phyloP scores from a whole-genome alignment of 2,329 filamentous ascomycete genomes.

The Mollisiaceae sp. region DNA sequence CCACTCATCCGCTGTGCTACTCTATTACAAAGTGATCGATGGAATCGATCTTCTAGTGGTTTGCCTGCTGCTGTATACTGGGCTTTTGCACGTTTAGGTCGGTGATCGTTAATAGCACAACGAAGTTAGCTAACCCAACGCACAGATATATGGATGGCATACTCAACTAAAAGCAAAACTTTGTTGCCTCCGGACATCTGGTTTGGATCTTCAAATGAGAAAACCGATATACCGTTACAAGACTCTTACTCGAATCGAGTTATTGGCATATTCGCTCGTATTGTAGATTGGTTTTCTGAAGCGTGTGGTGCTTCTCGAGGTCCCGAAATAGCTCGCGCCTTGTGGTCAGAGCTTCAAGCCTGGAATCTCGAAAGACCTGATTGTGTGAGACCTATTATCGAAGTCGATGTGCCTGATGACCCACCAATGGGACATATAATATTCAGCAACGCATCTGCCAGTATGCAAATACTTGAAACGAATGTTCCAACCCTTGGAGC shows the following conservation, averaged over 20 bases:
- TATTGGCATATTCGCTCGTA: neutral
- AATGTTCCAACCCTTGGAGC: neutral
- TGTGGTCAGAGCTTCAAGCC: neutral
- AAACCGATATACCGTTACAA: neutral
- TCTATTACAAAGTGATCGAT: neutral
- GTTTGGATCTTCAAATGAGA: neutral
- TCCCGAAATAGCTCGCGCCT: neutral
- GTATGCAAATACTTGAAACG: neutral
- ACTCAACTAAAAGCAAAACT: neutral
- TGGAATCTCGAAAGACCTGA: neutral
- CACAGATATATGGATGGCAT: neutral
- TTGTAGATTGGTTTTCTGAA: neutral
- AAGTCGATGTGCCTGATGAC: neutral
- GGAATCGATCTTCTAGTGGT: neutral
- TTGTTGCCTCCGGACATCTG: neutral
- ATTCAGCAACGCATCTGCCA: neutral
- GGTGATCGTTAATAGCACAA: neutral
- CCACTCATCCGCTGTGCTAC: neutral
- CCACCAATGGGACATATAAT: neutral
- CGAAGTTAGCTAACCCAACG: neutral
- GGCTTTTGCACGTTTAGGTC: slow-evolving; percentile 2
- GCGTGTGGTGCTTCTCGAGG: neutral
- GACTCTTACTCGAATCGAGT: neutral
- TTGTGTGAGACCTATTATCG: neutral
- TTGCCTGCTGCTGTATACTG: neutral